Evolutionary conservation across 1,139 yeast species (phyloP).

Genomic region (Debaryomycetaceae sp.): DNA sequence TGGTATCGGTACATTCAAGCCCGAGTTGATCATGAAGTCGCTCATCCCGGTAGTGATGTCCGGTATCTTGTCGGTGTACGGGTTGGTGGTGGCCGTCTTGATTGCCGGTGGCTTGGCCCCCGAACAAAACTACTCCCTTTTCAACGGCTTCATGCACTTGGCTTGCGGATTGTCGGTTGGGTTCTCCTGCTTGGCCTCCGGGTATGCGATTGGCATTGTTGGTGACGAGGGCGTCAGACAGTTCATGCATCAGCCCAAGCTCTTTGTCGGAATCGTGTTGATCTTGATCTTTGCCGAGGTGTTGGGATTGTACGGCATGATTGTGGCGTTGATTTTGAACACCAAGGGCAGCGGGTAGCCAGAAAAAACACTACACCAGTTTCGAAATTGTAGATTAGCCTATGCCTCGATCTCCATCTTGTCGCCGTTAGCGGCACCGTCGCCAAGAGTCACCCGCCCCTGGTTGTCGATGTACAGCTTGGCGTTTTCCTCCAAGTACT

Average conservation of each 20-base stretch:
- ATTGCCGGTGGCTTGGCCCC: constrained; percentile 92
- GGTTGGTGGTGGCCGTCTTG: constrained; percentile 90
- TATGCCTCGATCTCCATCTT: constrained; percentile 46
- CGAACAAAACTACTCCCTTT: constrained; percentile 69
- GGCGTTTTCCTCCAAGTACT: constrained; percentile 65
- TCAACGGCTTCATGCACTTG: constrained; percentile 95
- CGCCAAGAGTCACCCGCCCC: constrained; percentile 58
- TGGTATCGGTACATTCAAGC: constrained; percentile 83
- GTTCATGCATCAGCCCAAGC: constrained; percentile 92
- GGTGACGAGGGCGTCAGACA: constrained; percentile 99
- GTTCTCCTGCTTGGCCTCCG: constrained; percentile 94
- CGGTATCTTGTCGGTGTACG: constrained; percentile 95
- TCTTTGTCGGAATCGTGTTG: constrained; percentile 95
- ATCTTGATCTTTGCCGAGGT: constrained; percentile 99
- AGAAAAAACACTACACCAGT: no score
- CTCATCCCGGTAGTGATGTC: constrained; percentile 96
- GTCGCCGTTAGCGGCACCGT: constrained; percentile 18
- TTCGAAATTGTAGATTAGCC: no score
- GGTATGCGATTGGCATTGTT: constrained; percentile 96
- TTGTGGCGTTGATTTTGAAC: constrained; percentile 84
- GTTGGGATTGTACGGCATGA: constrained; percentile 93
- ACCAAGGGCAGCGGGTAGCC: constrained; percentile 78
- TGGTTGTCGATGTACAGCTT: constrained; percentile 68
- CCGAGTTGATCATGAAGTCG: constrained; percentile 78
- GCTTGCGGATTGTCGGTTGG: constrained; percentile 96